Conservation (phyloP, 768 basidiomycete species). For the Termitomyces sp. region DNA sequence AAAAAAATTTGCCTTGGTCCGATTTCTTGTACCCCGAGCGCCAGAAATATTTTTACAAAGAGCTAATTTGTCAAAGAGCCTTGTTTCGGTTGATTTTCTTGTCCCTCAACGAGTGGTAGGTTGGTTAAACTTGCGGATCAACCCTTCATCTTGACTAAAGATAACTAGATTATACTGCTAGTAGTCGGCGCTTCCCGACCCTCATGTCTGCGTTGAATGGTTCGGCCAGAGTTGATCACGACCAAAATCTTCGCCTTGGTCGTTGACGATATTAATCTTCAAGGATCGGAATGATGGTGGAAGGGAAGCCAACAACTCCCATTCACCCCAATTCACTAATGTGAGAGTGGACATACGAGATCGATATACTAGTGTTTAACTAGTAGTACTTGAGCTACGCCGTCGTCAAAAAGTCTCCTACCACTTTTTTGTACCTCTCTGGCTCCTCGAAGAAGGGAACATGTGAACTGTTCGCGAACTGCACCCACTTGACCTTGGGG, state of each 20-base stretch:
- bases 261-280: background rate
- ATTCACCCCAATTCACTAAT: background rate
- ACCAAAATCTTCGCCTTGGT: too few relatives aligned
- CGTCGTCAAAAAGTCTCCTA: slow-evolving; percentile 31
- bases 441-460: slow-evolving; percentile 44
- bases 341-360: background rate
- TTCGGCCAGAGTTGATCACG: too few relatives aligned
- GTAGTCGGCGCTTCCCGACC: too few relatives aligned
- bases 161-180: too few relatives aligned
- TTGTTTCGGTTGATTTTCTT: too few relatives aligned
- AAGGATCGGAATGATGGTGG: background rate
- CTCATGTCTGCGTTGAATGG: too few relatives aligned
- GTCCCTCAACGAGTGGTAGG: too few relatives aligned
- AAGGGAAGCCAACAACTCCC: background rate
- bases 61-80: background rate
- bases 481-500: slow-evolving; percentile 42
- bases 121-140: too few relatives aligned
- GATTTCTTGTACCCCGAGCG: too few relatives aligned
- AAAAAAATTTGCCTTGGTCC: too few relatives aligned
- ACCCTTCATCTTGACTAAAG: too few relatives aligned
- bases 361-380: background rate
- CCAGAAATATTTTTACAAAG: too few relatives aligned
- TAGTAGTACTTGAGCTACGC: background rate
- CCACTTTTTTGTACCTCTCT: slow-evolving; percentile 37
- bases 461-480: slow-evolving; percentile 44